Evolutionary conservation across 805 yeast genomes (phyloP).

Genomic region (Scheffersomyces lignosus): DNA sequence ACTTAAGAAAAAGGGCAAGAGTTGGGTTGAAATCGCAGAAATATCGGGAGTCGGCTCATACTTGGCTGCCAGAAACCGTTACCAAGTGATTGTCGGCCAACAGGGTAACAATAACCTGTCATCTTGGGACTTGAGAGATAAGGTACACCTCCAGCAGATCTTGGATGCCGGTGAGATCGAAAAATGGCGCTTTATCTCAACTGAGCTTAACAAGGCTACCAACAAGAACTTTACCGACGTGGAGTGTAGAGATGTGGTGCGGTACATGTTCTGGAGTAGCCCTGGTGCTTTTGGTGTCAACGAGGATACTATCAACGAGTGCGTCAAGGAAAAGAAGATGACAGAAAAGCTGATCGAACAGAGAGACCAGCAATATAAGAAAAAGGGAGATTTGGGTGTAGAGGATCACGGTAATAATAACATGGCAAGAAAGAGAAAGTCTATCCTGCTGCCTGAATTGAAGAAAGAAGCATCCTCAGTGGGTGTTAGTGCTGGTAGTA

Average conservation of each 20-base stretch:
- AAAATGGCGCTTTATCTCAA: slow-evolving; percentile 65
- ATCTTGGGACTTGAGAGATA: slow-evolving; percentile 61
- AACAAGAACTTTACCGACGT: slow-evolving; percentile 51
- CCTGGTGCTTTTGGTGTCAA: slow-evolving; percentile 60
- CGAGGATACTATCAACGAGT: slow-evolving; percentile 44
- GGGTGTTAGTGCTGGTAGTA: too few species aligned
- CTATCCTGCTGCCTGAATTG: neutral
- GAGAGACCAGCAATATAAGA: slow-evolving; percentile 15
- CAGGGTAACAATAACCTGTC: slow-evolving; percentile 71
- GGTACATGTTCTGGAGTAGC: slow-evolving; percentile 52
- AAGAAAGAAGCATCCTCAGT: neutral
- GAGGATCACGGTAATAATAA: neutral
- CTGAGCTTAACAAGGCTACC: slow-evolving; percentile 56
- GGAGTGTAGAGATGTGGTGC: slow-evolving; percentile 56
- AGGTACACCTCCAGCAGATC: slow-evolving; percentile 46
- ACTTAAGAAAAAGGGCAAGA: slow-evolving; percentile 60
- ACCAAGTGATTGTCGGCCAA: slow-evolving; percentile 79
- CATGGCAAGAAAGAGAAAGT: neutral
- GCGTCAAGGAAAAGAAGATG: slow-evolving; percentile 34
- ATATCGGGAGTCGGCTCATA: slow-evolving; percentile 62
- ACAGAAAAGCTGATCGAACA: slow-evolving; percentile 30
- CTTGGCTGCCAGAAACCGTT: slow-evolving; percentile 73
- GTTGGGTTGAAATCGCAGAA: slow-evolving; percentile 76
- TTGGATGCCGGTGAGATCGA: slow-evolving; percentile 70
- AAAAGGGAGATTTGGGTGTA: slow-evolving; percentile 3